Evolutionary conservation across 2,329 filamentous ascomycete species (phyloP), one percentile per base, ranked within the genome.

Genomic region (Fusarium sulawesiense): DNA sequence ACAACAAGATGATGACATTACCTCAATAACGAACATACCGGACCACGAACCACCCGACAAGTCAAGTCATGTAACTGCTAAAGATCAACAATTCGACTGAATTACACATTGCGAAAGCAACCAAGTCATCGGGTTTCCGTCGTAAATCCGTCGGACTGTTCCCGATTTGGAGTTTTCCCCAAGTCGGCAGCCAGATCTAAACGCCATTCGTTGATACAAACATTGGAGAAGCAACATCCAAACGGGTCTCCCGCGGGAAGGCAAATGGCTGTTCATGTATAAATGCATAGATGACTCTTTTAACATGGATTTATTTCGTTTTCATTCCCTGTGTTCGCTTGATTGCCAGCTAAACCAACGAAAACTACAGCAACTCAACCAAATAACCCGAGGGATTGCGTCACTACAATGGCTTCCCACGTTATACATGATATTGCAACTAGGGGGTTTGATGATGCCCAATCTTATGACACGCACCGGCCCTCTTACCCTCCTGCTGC

Each of bases 381-480:
- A 66, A 37, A 37, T 7, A 37, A 37, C 4, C 4, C 10, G 34
- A 37, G 34, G 23, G 23, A 29, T 41, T n/a, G 18, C 32, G 46
- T 18, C 41, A 16, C 23, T 41, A 60, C 57, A 50, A 75, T 75
- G 73, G 29, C 48, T 7, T 54, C 60, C 21, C 47, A 73, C 14
- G 32, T 79, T 77, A 70, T 93, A 86, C 77, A 92, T 86, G 81
- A 76, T 30, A 72, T 73, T 53, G 83, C 83, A 47, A 74, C 77
- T 8, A 83, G 90, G 54, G 91, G 91, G 59, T 93, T 93, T 78
- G 81, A 86, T 67, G 84, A 92, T 68, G 90, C 90, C 20, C 76
- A 83, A 4, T 82, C 83, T 23, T 93, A 94, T 78, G 91, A 93
- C 76, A 78, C 84, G 41, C 83, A 93, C 76, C 87, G 92, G 16